Base-by-base conservation (phyloP, 2,329 filamentous ascomycete species). In the Diaporthe longicolla region DNA sequence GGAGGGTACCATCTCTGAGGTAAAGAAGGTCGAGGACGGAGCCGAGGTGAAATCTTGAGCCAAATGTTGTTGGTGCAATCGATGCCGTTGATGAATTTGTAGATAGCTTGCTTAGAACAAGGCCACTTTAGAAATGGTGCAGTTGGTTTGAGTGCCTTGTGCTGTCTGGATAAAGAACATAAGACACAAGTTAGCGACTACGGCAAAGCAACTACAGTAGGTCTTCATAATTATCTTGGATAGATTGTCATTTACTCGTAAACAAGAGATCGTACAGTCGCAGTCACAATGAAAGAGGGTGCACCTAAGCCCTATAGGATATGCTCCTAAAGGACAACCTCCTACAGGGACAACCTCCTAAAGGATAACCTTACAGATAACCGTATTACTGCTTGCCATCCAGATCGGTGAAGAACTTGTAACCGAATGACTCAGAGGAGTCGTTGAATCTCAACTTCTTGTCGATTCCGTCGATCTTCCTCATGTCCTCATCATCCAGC, bases 1-100 rank as follows among this genome's bases (percentile, higher is more conserved):
- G 7, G 63, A 66, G 15, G 63, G 63, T 21, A 66, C 63, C 32
- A 26, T 66, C 29, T 66, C 63, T 1, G 63, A 66, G 19, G 45
- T 66, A 0, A 66, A 66, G 32, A 37, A 50, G n/a, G 45, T 52
- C 3, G 29, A 66, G 13, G 45, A 52, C 13, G 32, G 45, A 3
- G 45, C 29, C 4, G 45, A 37, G 13, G n/a, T 52, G 21, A 52
- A 66, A 48, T 52, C 45, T 37, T 66, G 26, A 66, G 32, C 32
- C 24, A 26, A 45, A 21, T 32, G 29, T 32, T n/a, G 1, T 63
- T n/a, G 3, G 8, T 63, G 17, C 9, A 11, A 15, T n/a, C 8
- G n/a, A 11, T 26, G 3, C 10, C 19, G 45, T 15, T 19, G 21
- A 4, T 63, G 8, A n/a, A 17, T 29, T 43, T 11, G 3, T 15